Percentiles rank a stretch among this genome's conserved stretches.
These are phyloP conservation scores for Suhomyces anneliseae DNA, from an alignment of 1,139 yeast species.

Conservation along the genomic window DNA sequence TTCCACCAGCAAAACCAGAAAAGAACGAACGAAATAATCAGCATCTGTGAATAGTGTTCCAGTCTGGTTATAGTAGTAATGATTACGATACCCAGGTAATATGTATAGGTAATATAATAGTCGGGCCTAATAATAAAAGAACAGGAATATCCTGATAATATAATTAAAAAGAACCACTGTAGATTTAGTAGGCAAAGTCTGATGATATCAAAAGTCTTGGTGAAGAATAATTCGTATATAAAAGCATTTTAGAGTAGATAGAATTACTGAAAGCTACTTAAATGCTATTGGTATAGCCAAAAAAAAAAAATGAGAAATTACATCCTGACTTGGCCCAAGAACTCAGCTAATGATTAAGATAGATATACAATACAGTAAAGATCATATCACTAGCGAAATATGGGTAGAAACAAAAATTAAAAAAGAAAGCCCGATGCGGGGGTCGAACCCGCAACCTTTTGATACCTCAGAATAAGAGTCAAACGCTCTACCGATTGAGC, in stretches of 20 bases:
- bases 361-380: too few relatives aligned
- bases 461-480: conserved; percentile 18
- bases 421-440: conserved; percentile 43
- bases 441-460: conserved; percentile 53
- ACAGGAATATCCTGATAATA: not conserved
- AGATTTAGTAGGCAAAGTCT: too few relatives aligned
- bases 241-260: too few relatives aligned
- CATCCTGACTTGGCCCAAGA: too few relatives aligned
- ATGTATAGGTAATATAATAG: not conserved
- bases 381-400: too few relatives aligned
- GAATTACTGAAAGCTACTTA: too few relatives aligned
- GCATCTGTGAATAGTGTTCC: not conserved
- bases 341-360: too few relatives aligned
- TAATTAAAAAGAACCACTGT: not conserved
- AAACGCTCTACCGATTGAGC: conserved; percentile 18
- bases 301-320: too few relatives aligned
- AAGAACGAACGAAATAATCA: not conserved
- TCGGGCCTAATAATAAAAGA: not conserved
- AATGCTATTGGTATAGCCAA: too few relatives aligned
- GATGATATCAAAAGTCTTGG: too few relatives aligned
- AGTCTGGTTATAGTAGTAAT: not conserved
- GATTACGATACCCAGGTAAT: not conserved
- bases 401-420: too few relatives aligned
- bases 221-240: too few relatives aligned
- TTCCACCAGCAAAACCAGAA: not conserved